phyloP scores from a whole-genome alignment of 2,329 filamentous ascomycete genomes.

The Septoria linicola region DNA sequence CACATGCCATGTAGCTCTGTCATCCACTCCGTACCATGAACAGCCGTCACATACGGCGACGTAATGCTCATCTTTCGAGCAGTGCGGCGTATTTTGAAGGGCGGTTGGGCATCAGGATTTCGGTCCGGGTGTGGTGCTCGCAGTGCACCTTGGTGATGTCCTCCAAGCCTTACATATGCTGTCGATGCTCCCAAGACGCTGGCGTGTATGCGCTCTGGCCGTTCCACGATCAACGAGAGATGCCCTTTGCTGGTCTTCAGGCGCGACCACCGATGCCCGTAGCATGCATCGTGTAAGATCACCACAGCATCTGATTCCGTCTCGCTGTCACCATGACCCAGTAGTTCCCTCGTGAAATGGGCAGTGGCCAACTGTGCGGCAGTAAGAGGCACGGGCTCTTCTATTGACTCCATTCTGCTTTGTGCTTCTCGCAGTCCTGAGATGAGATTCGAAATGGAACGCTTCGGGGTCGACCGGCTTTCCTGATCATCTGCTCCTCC shows the following conservation, averaged over 20 bases:
- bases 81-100: constrained; percentile 85
- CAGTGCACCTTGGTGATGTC: constrained; percentile 69
- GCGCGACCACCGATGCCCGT: constrained; percentile 86
- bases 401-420: constrained; percentile 36
- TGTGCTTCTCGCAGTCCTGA: constrained; percentile 36
- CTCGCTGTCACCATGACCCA: constrained; percentile 55
- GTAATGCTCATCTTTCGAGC: constrained; percentile 67
- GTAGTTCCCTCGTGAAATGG: constrained; percentile 69
- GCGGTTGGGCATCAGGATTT: constrained; percentile 56
- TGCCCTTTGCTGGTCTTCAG: constrained; percentile 71
- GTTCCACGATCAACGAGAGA: constrained; percentile 82
- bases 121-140: constrained; percentile 64
- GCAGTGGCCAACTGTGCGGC: constrained; percentile 41
- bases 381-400: constrained; percentile 35
- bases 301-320: constrained; percentile 66
- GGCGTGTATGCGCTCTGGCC: constrained; percentile 86
- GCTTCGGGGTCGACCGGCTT: constrained; percentile 34
- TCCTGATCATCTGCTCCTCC: constrained; percentile 28
- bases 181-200: constrained; percentile 76
- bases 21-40: constrained; percentile 94
- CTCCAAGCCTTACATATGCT: constrained; percentile 88
- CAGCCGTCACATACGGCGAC: constrained; percentile 78
- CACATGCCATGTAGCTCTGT: constrained; percentile 85
- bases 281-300: constrained; percentile 88
- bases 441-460: constrained; percentile 38